Evolutionary conservation across 805 yeast genomes (phyloP), one percentile per base, ranked within the genome.

Genomic region (Candida sithepensis): DNA sequence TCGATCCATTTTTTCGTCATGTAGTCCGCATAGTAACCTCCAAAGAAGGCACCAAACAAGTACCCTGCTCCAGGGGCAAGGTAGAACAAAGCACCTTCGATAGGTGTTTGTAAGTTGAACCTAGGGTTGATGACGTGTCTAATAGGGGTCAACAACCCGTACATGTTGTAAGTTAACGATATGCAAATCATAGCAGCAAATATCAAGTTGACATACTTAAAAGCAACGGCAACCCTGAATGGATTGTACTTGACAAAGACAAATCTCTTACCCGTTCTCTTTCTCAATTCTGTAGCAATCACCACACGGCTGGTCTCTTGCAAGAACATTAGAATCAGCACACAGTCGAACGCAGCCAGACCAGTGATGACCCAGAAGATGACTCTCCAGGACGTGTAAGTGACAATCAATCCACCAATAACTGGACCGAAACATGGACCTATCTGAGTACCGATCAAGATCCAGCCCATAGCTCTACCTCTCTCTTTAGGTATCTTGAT

Each of bases 51-150:
- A 0, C 84, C 84, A 0, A 58, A 32, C 1, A 78, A 40, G 52
- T 76, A 78, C 0, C 85, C 85, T n/a, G 61, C 13, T 1, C 84
- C 84, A 0, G 84, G 83, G 3, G 84, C 75, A 3, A 80, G 58
- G 53, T 79, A 80, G 54, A 80, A 79, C 19, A 80, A 59, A 0
- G 81, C 73, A 37, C 81, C 77, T 48, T 69, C 70, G 2, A 80
- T 56, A 0, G 85, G 84, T 18, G 70, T 55, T 0, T 66, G 66
- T 26, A 80, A 60, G 38, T 73, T 55, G 63, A 79, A 80, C 46
- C 84, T 57, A 3, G 84, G 84, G 54, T 78, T 78, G 45, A 80
- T 71, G 9, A 79, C 79, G 39, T 73, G 69, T 52, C 83, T 60
- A 39, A 80, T 78, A 1, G 85, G 85, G 0, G 84, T 79, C 44